These are phyloP conservation scores for Capsicum baccatum DNA, from an alignment of 257 asterid species.

Conservation along the genomic window DNA sequence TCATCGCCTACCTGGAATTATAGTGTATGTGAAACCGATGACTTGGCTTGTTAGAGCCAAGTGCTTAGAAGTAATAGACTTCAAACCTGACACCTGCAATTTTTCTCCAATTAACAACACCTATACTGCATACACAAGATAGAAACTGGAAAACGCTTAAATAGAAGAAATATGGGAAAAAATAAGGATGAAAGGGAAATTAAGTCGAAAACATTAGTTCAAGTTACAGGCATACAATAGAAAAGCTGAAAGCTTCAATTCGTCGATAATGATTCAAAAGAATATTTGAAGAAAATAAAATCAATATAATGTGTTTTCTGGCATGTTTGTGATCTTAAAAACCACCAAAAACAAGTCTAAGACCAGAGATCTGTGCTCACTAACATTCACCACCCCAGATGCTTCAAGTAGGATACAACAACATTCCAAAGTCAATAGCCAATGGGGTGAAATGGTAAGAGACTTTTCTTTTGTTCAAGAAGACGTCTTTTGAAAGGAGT, in stretches of 20 bases:
- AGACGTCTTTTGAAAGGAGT: conserved; percentile 2
- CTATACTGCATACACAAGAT: conserved; percentile 6
- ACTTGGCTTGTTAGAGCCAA: conserved; percentile 99
- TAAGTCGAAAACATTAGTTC: background rate
- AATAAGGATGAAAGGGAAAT: background rate
- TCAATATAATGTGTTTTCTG: conserved; percentile 2
- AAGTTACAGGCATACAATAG: conserved; percentile 6
- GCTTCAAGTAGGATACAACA: background rate
- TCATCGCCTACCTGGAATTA: conserved; percentile 86
- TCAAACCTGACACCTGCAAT: conserved; percentile 96
- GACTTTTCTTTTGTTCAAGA: background rate
- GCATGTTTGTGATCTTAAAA: background rate
- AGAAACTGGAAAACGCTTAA: conserved; percentile 19
- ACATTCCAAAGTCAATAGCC: background rate
- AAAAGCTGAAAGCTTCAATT: conserved; percentile 1
- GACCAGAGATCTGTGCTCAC: conserved; percentile 22
- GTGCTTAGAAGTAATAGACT: conserved; percentile 97
- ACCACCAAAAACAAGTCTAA: conserved; percentile 9
- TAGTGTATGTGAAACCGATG: conserved; percentile 79
- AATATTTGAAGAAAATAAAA: background rate
- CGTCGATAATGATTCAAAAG: conserved; percentile 18
- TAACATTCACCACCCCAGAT: conserved; percentile 5
- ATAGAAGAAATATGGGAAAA: background rate
- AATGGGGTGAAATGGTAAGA: background rate
- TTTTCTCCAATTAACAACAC: conserved; percentile 31